A percentile compares a stretch with the other conserved stretches of the same genome.
Conservation (phyloP, 1,284 basidiomycete genomes). For the Ustilago shanxiensis region DNA sequence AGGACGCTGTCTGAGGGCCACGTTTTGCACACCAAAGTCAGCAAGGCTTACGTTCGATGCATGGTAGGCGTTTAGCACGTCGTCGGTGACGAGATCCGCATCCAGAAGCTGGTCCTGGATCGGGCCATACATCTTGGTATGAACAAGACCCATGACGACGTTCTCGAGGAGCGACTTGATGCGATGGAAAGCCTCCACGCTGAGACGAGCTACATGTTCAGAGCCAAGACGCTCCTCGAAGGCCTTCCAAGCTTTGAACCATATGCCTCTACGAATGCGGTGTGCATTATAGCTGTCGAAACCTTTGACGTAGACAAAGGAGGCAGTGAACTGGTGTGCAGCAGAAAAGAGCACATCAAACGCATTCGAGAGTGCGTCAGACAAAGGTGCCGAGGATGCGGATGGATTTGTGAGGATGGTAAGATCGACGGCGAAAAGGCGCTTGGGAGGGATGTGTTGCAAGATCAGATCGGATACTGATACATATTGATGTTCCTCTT, state of each 20-base stretch:
- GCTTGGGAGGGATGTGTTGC: slow-evolving; percentile 13
- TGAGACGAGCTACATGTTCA: slow-evolving; percentile 29
- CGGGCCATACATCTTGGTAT: slow-evolving; percentile 46
- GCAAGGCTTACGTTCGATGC: slow-evolving; percentile 24
- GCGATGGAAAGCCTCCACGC: slow-evolving; percentile 34
- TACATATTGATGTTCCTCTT: not conserved
- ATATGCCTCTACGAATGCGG: slow-evolving; percentile 51
- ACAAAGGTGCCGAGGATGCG: slow-evolving; percentile 4
- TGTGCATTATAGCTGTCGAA: slow-evolving; percentile 53
- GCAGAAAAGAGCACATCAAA: slow-evolving; percentile 24
- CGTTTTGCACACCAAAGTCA: slow-evolving; percentile 32
- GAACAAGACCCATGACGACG: slow-evolving; percentile 50
- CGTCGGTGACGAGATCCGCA: slow-evolving; percentile 34
- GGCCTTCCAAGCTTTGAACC: slow-evolving; percentile 46
- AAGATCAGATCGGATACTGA: slow-evolving; percentile 24
- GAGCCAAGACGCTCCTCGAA: slow-evolving; percentile 40
- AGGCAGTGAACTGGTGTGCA: slow-evolving; percentile 42
- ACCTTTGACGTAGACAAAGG: slow-evolving; percentile 53
- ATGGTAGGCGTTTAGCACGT: slow-evolving; percentile 31
- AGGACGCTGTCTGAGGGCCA: slow-evolving; percentile 29
- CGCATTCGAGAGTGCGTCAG: slow-evolving; percentile 19
- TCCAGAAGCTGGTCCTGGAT: slow-evolving; percentile 34
- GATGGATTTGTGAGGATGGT: slow-evolving; percentile 13
- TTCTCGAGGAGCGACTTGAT: slow-evolving; percentile 47
- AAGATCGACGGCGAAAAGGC: slow-evolving; percentile 25